These are phyloP conservation scores for Chytriomyces hyalinus DNA, from an alignment of 192 early-diverging fungal genomes.

Conservation along the genomic window DNA sequence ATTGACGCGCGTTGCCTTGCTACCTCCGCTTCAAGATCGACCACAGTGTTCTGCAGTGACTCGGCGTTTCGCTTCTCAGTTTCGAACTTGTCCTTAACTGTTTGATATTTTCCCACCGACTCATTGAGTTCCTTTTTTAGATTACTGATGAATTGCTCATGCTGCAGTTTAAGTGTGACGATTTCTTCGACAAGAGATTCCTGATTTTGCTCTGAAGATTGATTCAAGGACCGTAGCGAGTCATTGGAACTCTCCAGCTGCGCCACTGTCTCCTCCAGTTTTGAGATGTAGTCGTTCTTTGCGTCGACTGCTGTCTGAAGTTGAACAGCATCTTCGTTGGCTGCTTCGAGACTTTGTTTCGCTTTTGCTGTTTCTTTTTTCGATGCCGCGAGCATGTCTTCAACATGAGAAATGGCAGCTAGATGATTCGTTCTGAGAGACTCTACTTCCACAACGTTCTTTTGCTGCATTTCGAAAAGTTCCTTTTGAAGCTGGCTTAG, in stretches of 20 bases:
- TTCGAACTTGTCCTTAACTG: no score
- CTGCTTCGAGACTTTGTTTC: neutral
- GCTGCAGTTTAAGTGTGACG: neutral
- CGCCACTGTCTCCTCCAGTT: neutral
- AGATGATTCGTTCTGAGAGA: no score
- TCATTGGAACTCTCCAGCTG: neutral
- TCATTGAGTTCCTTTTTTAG: no score
- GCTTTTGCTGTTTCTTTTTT: neutral
- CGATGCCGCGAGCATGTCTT: neutral
- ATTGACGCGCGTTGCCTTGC: no score
- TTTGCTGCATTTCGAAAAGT: neutral
- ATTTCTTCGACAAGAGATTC: neutral
- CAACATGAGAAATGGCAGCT: no score
- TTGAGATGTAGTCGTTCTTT: neutral
- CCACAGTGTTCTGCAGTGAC: no score
- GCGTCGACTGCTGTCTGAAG: neutral
- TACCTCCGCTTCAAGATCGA: no score
- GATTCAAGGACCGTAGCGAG: neutral
- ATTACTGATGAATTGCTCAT: no score
- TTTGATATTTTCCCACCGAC: no score
- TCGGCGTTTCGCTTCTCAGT: no score
- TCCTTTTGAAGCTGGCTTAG: constrained; percentile 12
- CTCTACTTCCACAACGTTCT: no score
- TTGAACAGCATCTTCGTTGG: no score
- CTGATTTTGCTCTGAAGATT: neutral